phyloP scores from a whole-genome alignment of 768 basidiomycete genomes.

The Daedalea quercina region DNA sequence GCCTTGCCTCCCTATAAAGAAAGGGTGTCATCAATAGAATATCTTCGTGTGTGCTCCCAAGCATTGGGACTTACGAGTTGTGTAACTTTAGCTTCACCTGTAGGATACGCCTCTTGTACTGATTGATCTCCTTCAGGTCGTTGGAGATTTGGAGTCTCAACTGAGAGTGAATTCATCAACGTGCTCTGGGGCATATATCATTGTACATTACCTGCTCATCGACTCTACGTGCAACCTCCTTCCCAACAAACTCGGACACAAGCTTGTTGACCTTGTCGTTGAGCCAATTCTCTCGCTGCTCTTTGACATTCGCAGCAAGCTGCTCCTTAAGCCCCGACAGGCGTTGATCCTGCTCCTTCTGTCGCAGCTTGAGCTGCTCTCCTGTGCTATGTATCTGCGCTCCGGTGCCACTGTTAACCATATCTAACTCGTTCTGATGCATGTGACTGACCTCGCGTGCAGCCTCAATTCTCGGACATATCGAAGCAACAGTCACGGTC shows the following conservation, averaged over 20 bases:
- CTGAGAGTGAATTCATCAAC: not conserved
- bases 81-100: not conserved
- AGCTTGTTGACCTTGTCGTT: not conserved
- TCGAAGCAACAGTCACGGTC: not conserved
- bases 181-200: not conserved
- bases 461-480: not conserved
- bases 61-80: slow-evolving; percentile 5
- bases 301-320: not conserved
- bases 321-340: not conserved
- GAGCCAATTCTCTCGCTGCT: not conserved
- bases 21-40: no score
- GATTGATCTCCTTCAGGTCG: not conserved
- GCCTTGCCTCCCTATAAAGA: not conserved
- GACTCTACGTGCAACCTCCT: not conserved
- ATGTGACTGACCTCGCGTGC: not conserved
- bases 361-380: not conserved
- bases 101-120: not conserved
- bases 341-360: not conserved
- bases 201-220: not conserved
- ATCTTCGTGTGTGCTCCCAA: no score
- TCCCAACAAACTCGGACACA: not conserved
- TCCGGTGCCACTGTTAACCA: not conserved
- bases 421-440: not conserved
- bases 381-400: not conserved
- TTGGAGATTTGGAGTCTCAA: not conserved